These are phyloP conservation scores for Penicillium lividum DNA, from an alignment of 495 filamentous ascomycete species.

Conservation along the genomic window DNA sequence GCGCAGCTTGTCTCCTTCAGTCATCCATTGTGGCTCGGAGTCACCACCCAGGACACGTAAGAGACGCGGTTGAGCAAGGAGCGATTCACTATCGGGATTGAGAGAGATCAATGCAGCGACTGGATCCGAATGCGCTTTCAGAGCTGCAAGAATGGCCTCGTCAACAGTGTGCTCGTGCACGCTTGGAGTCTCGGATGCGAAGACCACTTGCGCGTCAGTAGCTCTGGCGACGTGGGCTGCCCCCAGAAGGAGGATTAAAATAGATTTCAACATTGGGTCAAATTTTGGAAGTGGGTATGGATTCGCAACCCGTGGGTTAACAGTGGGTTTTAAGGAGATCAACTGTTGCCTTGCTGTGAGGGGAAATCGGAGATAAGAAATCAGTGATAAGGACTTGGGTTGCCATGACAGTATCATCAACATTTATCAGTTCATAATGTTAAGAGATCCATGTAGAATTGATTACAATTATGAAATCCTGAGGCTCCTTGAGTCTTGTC, in stretches of 20 bases:
- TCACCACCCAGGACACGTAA: slow-evolving; percentile 6
- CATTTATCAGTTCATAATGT: no score
- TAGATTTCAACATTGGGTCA: slow-evolving; percentile 6
- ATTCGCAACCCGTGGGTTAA: no score
- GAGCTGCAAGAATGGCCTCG: slow-evolving; percentile 6
- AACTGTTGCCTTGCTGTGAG: neutral
- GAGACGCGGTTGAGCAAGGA: slow-evolving; percentile 10
- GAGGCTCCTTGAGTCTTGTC: no score
- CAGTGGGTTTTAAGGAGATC: neutral
- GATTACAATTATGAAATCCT: no score
- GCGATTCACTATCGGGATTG: neutral
- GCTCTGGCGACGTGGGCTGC: slow-evolving; percentile 3
- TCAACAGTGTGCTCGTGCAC: slow-evolving; percentile 4
- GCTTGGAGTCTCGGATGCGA: slow-evolving; percentile 5
- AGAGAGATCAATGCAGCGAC: slow-evolving; percentile 8
- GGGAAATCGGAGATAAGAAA: neutral
- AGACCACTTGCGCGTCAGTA: slow-evolving; percentile 10
- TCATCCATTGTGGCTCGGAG: slow-evolving; percentile 13
- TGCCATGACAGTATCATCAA: no score
- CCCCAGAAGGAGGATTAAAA: slow-evolving; percentile 3
- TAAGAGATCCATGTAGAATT: no score
- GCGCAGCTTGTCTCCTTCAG: slow-evolving; percentile 17
- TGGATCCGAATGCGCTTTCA: slow-evolving; percentile 12
- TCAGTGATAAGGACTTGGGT: neutral
- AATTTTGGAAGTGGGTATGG: neutral